These are phyloP conservation scores for Dryas octopetala DNA, from an alignment of 306 rosid genomes.

Conservation along the genomic window DNA sequence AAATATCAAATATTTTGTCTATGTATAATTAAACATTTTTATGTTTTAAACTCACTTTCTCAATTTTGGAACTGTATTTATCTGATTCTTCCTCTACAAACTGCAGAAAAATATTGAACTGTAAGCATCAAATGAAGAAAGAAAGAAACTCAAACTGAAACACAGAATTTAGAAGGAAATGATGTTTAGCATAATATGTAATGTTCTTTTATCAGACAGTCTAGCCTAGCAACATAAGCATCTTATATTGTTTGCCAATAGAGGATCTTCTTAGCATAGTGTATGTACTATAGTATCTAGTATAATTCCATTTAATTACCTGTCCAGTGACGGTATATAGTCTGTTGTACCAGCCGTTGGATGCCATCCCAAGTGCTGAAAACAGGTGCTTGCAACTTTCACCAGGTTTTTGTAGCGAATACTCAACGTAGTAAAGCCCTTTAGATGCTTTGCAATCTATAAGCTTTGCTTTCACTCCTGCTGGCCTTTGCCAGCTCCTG, in stretches of 20 bases:
- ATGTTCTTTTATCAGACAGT: neutral
- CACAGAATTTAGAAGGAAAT: neutral
- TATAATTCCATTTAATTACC: slow-evolving; percentile 33
- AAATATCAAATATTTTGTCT: too few species aligned
- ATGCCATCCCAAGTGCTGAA: slow-evolving; percentile 88
- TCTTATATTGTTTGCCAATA: too few species aligned
- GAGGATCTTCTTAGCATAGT: too few species aligned
- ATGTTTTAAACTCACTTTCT: slow-evolving; percentile 47
- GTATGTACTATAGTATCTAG: too few species aligned
- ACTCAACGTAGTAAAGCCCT: slow-evolving; percentile 79
- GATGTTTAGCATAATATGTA: neutral
- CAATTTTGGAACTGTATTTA: slow-evolving; percentile 56
- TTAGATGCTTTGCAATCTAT: slow-evolving; percentile 58
- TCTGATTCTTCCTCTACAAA: slow-evolving; percentile 63
- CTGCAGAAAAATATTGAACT: slow-evolving; percentile 39
- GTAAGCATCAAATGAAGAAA: neutral
- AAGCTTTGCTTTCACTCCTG: slow-evolving; percentile 90
- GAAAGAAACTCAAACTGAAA: neutral
- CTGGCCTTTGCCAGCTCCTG: slow-evolving; percentile 91
- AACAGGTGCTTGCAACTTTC: slow-evolving; percentile 66
- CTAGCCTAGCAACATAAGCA: too few species aligned
- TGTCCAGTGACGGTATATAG: slow-evolving; percentile 90
- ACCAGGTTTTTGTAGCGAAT: slow-evolving; percentile 72
- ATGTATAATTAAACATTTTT: neutral
- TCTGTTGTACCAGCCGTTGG: slow-evolving; percentile 88